Conservation (phyloP, 1,139 yeast genomes). For the Petasospora rhodanensis region DNA sequence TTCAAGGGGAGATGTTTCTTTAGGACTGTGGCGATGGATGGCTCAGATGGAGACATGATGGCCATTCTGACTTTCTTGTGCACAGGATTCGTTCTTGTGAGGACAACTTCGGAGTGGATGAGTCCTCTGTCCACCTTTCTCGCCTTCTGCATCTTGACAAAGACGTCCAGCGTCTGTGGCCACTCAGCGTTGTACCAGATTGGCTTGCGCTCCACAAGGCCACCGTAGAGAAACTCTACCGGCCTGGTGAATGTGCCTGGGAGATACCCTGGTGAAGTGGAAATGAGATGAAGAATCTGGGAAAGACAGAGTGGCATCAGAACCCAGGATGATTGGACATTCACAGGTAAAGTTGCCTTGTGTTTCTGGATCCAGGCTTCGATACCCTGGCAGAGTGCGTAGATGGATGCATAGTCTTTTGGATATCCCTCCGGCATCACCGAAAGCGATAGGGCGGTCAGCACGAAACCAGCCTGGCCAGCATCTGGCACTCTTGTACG, state of each 20-base stretch:
- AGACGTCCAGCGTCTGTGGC: conserved; percentile 11
- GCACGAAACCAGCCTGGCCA: background rate
- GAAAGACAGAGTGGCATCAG: conserved; percentile 10
- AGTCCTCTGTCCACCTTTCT: conserved; percentile 7
- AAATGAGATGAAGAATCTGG: conserved; percentile 5
- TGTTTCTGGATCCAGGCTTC: conserved; percentile 2
- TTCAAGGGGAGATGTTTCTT: conserved; percentile 11
- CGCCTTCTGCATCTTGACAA: conserved; percentile 6
- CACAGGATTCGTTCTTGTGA: conserved; percentile 9
- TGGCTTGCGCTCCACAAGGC: conserved; percentile 15
- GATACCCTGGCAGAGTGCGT: conserved; percentile 6
- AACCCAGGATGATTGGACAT: conserved; percentile 7
- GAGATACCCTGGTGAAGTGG: conserved; percentile 9
- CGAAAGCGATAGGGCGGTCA: conserved; percentile 5
- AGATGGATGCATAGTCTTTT: conserved; percentile 10
- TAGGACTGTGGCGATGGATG: conserved; percentile 8
- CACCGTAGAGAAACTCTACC: conserved; percentile 9
- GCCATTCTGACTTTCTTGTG: conserved; percentile 15
- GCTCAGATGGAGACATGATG: conserved; percentile 13
- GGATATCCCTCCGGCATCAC: conserved; percentile 12
- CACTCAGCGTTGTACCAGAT: conserved; percentile 12
- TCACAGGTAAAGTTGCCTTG: background rate
- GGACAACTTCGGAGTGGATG: conserved; percentile 4
- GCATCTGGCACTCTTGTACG: conserved; percentile 2
- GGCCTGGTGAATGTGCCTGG: conserved; percentile 10